Percentiles rank a stretch among this genome's conserved stretches.
Evolutionary conservation across 2,329 filamentous ascomycete genomes (phyloP).

Genomic region (Stylonectria norvegica): DNA sequence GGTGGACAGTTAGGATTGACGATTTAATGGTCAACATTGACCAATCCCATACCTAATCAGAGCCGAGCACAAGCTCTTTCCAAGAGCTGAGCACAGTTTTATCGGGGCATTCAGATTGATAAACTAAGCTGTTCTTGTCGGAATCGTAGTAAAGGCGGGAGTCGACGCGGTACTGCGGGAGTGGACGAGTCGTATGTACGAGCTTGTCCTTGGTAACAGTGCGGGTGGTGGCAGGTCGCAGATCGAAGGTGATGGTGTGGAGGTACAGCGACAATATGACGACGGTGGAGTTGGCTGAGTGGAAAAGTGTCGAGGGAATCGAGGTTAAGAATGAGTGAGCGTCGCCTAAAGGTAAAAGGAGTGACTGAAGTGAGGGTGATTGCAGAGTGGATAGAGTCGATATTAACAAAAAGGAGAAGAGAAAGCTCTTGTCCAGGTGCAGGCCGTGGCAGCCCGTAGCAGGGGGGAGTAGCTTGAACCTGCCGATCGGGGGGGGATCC

Average conservation of each 20-base stretch:
- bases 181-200: no score
- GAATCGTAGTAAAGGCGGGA: no score
- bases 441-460: constrained; percentile 11
- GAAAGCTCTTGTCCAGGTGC: constrained; percentile 29
- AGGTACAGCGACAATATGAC: background rate
- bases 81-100: constrained; percentile 33
- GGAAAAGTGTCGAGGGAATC: constrained; percentile 11
- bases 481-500: constrained; percentile 35
- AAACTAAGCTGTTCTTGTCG: constrained; percentile 9
- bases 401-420: constrained; percentile 36
- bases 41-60: constrained; percentile 24
- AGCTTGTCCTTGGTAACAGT: no score
- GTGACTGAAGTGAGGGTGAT: constrained; percentile 40
- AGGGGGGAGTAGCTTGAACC: constrained; percentile 32
- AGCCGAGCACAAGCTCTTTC: constrained; percentile 31
- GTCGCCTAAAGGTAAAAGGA: constrained; percentile 33
- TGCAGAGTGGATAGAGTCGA: constrained; percentile 37
- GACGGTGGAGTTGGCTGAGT: no score
- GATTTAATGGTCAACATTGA: constrained; percentile 13
- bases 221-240: constrained; percentile 12
- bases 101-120: constrained; percentile 36
- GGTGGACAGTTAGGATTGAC: constrained; percentile 19
- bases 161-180: no score
- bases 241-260: constrained; percentile 6
- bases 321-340: constrained; percentile 23